Base-by-base conservation (phyloP, 2,329 filamentous ascomycete genomes). In the Cryphonectria radicalis region DNA sequence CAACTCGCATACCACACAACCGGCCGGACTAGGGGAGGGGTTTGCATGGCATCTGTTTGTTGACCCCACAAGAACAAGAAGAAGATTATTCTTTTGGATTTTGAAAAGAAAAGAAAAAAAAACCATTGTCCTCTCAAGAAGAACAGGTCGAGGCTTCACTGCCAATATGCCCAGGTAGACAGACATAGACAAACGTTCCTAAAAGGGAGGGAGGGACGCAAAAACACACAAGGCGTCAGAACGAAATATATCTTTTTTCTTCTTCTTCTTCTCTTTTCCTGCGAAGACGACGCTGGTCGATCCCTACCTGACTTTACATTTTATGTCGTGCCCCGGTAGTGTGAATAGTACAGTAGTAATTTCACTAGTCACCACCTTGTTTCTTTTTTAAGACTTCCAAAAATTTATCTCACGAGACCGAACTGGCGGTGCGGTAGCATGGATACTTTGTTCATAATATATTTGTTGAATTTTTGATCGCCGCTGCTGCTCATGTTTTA, bases 161-260 rank as follows among this genome's bases (percentile, higher is more conserved):
- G 64, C 64, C 37, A 55, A 60, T 46, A 60, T 50, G 40, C 66
- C 35, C 35, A 65, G 32, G 57, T 65, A 71, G 69, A 68, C 37
- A 68, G 66, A 68, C 37, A 55, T 66, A 68, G 66, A 42, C 55
- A 59, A 62, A 42, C 55, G 46, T 64, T 40, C 60, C 28, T 43
- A n/a, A 46, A 43, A 50, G 46, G 46, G 4, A 50, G 17, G 37
- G 6, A 5, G 22, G 8, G 46, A 50, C 46, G 22, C 22, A n/a
- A 50, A n/a, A 50, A 25, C 11, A 57, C 55, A 35, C 13, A 25
- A 62, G 14, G 25, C 57, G 35, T 17, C 43, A 63, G 37, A 63
- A 40, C 35, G 11, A 57, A 17, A 19, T 59, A 19, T 35, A 37
- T 28, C 1, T 19, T 40, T 37, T 62, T 11, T 8, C 22, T 25